Base-by-base conservation (phyloP, 768 basidiomycete species). In the Multifurca ochricompacta region DNA sequence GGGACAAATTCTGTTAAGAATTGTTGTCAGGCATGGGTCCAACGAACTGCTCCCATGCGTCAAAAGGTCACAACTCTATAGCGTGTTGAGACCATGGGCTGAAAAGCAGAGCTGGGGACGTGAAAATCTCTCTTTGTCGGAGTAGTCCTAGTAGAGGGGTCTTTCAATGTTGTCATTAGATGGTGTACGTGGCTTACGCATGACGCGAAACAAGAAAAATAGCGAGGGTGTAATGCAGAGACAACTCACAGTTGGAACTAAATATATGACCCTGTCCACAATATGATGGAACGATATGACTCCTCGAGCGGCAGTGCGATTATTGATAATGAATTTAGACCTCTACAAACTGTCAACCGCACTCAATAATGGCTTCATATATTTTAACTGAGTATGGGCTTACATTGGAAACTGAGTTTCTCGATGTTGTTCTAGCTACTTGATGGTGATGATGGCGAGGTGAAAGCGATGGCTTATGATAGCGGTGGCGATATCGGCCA, bases 41-140 rank as follows among this genome's bases (percentile, higher is more conserved):
- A 8, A 51, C 50, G n/a, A 44, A 43, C 28, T 43, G 42, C 32
- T 51, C 41, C 21, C 50, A 19, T 43, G 32, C 25, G 5, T 51
- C 41, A 4, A 27, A n/a, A n/a, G 11, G 50, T 25, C 41, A 51
- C 39, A 6, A 37, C 35, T 13, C 39, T 45, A 27, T 46, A 45
- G n/a, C 42, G 14, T n/a, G 40, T 9, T 21, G 39, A 48, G 31
- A n/a, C 36, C 48, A 7, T 39, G n/a, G 4, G 9, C 14, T 27
- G 4, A 18, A 35, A 25, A 1, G 47, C 9, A 16, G 47, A 48
- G 8, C 23, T 7, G 28, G 36, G 47, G 35, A 25, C 9, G 36
- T 48, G 47, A 28, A 37, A 25, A 13, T 37, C 35, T 18, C n/a
- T 34, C n/a, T 48, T 48, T 9, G 37, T 9, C n/a, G 47, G 47